Evolutionary conservation across 2,329 filamentous ascomycete species (phyloP).

Genomic region (Helicocarpus griseus): DNA sequence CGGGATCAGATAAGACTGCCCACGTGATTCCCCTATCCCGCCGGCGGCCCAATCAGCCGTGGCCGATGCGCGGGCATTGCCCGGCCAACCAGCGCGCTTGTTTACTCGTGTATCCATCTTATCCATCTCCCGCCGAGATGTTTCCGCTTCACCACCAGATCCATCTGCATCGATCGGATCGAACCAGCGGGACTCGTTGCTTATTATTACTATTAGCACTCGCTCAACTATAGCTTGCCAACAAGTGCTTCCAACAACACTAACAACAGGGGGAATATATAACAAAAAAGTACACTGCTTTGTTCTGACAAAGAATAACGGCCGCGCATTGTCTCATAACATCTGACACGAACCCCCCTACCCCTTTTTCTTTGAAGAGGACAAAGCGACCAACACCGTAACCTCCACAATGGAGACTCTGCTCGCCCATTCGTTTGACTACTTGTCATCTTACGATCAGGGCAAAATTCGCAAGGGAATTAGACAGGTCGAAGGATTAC

Average conservation of each 20-base stretch:
- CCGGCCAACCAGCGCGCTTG: background rate
- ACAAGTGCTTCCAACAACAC: background rate
- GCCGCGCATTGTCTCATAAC: background rate
- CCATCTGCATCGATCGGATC: background rate
- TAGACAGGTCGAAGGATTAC: conserved; percentile 83
- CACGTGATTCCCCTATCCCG: too few species aligned
- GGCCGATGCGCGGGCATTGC: background rate
- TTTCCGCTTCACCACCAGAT: background rate
- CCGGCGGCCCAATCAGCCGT: too few species aligned
- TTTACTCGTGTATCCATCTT: too few species aligned
- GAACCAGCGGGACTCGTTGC: background rate
- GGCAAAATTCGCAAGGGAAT: conserved; percentile 87
- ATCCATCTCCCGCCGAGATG: background rate
- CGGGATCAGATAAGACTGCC: too few species aligned
- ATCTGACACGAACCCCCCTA: background rate
- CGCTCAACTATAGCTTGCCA: background rate
- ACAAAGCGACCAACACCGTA: background rate
- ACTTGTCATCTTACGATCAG: conserved; percentile 84
- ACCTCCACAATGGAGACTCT: conserved; percentile 66
- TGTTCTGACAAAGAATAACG: background rate
- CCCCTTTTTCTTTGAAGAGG: background rate
- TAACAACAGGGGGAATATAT: background rate
- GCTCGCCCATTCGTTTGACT: conserved; percentile 88
- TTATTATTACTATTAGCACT: too few species aligned
- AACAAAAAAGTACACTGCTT: background rate